A percentile compares a stretch with the other conserved stretches of the same genome.
Evolutionary conservation across 208 protist genomes (phyloP).

Genomic region (Crithidia fasciculata): DNA sequence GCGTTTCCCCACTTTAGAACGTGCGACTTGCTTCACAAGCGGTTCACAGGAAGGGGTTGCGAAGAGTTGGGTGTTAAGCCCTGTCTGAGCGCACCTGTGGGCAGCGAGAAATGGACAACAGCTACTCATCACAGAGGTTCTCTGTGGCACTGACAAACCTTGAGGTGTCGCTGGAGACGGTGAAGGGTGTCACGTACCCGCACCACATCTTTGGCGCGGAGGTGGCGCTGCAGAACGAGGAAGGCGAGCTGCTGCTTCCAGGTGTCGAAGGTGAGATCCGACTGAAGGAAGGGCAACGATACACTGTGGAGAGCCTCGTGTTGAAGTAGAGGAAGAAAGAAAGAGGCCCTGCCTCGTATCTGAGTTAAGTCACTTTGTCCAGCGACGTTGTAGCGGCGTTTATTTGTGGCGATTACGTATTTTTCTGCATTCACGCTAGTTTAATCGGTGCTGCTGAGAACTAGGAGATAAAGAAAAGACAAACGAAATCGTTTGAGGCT

Average conservation of each 20-base stretch:
- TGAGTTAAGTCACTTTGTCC: not conserved
- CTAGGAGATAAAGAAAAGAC: too few species aligned
- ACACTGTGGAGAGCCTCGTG: constrained; percentile 38
- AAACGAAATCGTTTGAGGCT: too few species aligned
- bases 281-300: constrained; percentile 25
- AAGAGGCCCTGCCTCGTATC: not conserved
- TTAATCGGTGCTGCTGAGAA: too few species aligned
- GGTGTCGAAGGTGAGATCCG: constrained; percentile 60
- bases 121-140: constrained; percentile 4
- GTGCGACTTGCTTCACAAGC: too few species aligned
- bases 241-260: constrained; percentile 47
- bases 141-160: constrained; percentile 35
- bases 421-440: too few species aligned
- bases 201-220: constrained; percentile 68
- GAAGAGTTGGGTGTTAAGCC: too few species aligned
- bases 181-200: constrained; percentile 61
- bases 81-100: not conserved
- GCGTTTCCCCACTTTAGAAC: too few species aligned
- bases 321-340: not conserved
- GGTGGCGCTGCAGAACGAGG: constrained; percentile 39
- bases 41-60: too few species aligned
- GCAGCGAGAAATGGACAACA: not conserved
- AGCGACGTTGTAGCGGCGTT: too few species aligned
- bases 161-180: constrained; percentile 45
- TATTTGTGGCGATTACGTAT: too few species aligned